These are phyloP conservation scores for Hymenoscyphus albidus DNA, from an alignment of 2,329 filamentous ascomycete genomes.

Conservation along the genomic window DNA sequence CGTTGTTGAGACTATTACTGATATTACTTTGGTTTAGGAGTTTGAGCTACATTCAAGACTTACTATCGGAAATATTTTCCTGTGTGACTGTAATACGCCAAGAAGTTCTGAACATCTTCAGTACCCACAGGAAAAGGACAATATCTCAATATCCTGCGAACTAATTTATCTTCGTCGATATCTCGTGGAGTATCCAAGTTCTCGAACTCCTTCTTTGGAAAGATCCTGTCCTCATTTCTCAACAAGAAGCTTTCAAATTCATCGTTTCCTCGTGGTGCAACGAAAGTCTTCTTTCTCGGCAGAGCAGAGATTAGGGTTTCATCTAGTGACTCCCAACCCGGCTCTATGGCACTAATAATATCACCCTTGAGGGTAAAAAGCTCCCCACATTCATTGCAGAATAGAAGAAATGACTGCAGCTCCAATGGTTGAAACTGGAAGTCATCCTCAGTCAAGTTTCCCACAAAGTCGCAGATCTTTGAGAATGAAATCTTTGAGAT, in stretches of 20 bases:
- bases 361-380: constrained; percentile 6
- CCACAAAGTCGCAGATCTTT: background rate
- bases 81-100: background rate
- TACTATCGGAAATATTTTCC: constrained; percentile 11
- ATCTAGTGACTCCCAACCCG: constrained; percentile 8
- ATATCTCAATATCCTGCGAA: background rate
- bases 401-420: constrained; percentile 8
- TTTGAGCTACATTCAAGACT: background rate
- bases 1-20: background rate
- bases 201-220: background rate
- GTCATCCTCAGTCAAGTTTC: constrained; percentile 1
- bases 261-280: background rate
- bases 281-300: background rate
- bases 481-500: background rate
- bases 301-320: constrained; percentile 1
- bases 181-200: background rate
- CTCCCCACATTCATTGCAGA: constrained; percentile 1
- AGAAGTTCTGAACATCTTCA: background rate
- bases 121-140: background rate
- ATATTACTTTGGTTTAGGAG: background rate
- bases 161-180: background rate
- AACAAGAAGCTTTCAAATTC: constrained; percentile 4
- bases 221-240: constrained; percentile 3
- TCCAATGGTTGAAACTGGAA: constrained; percentile 6
- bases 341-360: background rate